Conservation (phyloP, 495 filamentous ascomycete genomes). For the Penicillium pancosmium region DNA sequence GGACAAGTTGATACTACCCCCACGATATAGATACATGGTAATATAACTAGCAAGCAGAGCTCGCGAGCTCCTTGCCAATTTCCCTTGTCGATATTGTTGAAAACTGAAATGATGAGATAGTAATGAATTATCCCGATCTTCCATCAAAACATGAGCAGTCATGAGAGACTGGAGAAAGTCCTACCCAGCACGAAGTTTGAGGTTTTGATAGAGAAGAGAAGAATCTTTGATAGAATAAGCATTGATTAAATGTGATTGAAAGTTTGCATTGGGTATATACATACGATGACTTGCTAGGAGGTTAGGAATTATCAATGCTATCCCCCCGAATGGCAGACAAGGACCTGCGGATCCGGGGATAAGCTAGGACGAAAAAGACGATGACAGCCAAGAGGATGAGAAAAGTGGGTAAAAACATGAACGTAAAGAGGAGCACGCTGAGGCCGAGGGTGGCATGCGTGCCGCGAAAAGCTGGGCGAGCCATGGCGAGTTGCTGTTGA, state of each 20-base stretch:
- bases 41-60: no score
- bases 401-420: conserved; percentile 46
- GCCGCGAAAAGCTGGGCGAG: conserved; percentile 33
- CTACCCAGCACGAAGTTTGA: no score
- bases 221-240: no score
- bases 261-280: neutral
- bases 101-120: no score
- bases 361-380: conserved; percentile 38
- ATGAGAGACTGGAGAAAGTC: no score
- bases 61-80: no score
- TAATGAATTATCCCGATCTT: no score
- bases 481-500: conserved; percentile 29
- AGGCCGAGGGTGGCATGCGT: conserved; percentile 39
- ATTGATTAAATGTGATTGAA: neutral
- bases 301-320: neutral
- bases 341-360: conserved; percentile 34
- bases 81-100: no score
- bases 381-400: conserved; percentile 41
- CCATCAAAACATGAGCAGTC: no score
- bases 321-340: neutral
- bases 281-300: neutral
- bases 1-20: no score
- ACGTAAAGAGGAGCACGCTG: conserved; percentile 42
- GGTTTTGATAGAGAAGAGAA: no score
- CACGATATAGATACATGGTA: no score